Percentiles rank a stretch among this genome's conserved stretches.
These are phyloP conservation scores for Sarcodon sp. DNA, from an alignment of 768 basidiomycete genomes.

Conservation along the genomic window DNA sequence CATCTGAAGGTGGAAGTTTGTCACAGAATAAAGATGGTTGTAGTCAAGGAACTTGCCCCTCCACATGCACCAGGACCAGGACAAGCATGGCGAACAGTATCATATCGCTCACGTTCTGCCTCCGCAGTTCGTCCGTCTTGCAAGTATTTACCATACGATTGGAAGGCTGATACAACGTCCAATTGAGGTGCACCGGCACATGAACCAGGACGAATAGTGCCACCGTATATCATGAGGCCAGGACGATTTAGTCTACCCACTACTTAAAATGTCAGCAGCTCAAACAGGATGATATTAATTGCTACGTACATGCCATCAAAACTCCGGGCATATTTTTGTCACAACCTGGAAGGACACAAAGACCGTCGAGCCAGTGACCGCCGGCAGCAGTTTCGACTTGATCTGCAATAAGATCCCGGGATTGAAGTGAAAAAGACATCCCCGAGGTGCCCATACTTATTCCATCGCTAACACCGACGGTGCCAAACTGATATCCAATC, in stretches of 20 bases:
- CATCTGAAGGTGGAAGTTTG: constrained; percentile 42
- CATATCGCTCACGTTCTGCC: constrained; percentile 76
- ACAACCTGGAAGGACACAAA: constrained; percentile 95
- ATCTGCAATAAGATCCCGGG: constrained; percentile 95
- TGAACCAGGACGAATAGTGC: constrained; percentile 85
- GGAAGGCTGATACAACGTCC: constrained; percentile 96
- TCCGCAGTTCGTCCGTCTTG: constrained; percentile 75
- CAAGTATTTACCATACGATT: constrained; percentile 91
- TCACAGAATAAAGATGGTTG: neutral
- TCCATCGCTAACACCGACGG: constrained; percentile 94
- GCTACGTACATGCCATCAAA: constrained; percentile 78
- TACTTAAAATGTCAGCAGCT: constrained; percentile 25
- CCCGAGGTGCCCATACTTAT: constrained; percentile 96
- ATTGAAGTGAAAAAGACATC: constrained; percentile 95
- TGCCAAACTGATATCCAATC: constrained; percentile 96
- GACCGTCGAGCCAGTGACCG: constrained; percentile 95
- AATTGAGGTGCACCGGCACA: constrained; percentile 82
- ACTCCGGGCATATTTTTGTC: constrained; percentile 99
- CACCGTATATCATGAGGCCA: constrained; percentile 96
- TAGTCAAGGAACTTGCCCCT: constrained; percentile 47
- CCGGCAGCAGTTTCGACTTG: constrained; percentile 92
- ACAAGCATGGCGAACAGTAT: constrained; percentile 86
- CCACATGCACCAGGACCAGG: constrained; percentile 98
- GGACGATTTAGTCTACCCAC: constrained; percentile 94
- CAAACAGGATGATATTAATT: constrained; percentile 14